Evolutionary conservation across 768 basidiomycete species (phyloP).

Genomic region (Kwoniella mangroviensis): DNA sequence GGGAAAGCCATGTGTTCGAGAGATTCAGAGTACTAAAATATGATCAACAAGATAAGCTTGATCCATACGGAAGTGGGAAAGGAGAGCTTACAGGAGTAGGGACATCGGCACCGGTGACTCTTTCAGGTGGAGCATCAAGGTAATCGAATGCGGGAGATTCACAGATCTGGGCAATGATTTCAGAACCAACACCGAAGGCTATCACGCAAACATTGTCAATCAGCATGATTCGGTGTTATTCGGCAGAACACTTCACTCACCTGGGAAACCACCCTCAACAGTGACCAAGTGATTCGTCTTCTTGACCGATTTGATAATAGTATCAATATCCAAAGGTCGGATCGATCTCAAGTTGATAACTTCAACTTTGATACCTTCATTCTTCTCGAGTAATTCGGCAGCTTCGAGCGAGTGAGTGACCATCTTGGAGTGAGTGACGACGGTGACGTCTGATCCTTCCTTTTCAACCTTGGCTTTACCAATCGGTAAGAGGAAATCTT

Average conservation of each 20-base stretch:
- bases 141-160: slow-evolving; percentile 98
- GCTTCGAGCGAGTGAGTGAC: slow-evolving; percentile 93
- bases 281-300: slow-evolving; percentile 96
- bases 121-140: slow-evolving; percentile 97
- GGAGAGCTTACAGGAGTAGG: slow-evolving; percentile 79
- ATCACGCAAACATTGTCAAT: too few species aligned
- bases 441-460: slow-evolving; percentile 87
- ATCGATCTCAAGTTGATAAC: slow-evolving; percentile 83
- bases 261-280: slow-evolving; percentile 97
- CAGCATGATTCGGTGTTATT: neutral
- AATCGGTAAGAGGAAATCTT: slow-evolving; percentile 92
- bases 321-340: slow-evolving; percentile 95
- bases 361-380: slow-evolving; percentile 90
- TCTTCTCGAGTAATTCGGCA: slow-evolving; percentile 88
- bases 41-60: neutral
- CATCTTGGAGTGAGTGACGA: slow-evolving; percentile 98
- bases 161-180: slow-evolving; percentile 95
- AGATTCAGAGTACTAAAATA: slow-evolving; percentile 77
- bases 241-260: slow-evolving; percentile 23
- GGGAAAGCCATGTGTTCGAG: slow-evolving; percentile 94
- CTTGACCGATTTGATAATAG: slow-evolving; percentile 95
- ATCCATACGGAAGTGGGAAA: neutral
- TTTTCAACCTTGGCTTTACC: slow-evolving; percentile 97
- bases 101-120: slow-evolving; percentile 93
- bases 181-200: slow-evolving; percentile 95